Evolutionary conservation across 352 stramenopile species (phyloP), one percentile per base, ranked within the genome.

Genomic region (Saprolegnia parasitica): DNA sequence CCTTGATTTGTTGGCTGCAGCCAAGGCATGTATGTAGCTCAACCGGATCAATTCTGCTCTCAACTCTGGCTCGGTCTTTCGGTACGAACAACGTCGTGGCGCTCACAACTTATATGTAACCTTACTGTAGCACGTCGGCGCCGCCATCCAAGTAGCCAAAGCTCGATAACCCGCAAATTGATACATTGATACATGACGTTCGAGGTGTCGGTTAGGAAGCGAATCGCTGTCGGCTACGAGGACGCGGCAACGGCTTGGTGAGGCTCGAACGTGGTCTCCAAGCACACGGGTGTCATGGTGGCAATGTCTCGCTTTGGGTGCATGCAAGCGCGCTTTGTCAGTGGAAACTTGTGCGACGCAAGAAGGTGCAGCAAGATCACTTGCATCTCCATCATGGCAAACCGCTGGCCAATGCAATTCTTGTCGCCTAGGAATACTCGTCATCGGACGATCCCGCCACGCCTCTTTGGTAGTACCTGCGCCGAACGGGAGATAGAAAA

Each of bases 401-500:
- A 83, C 20, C 62, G 67, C 21, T 81, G 67, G 45, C 78, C 78
- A 49, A 81, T 78, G 65, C 78, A 86, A 46, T 76, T 81, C 26
- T 75, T 71, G 6, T n/a, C 35, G 8, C 55, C 55, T 23, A 49
- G 13, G 42, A 15, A 55, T 55, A 29, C 24, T 6, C n/a, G 24
- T 23, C 47, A 29, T 2, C 24, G 24, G 47, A 55, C 2, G 52
- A 3, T 60, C 24, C 1, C 2, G 52, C 24, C 2, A 76, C 55
- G 55, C 65, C 26, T 11, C 42, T 2, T 6, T 8, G 10, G 8
- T 49, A 49, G 42, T 60, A 49, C 42, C 42, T 49, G 21, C 29
- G 32, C 71, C 77, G 60, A 86, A 86, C 35, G 78, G 76, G 15
- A 86, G 65, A 56, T 75, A 86, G 5, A 73, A 68, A 72, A 77